Percentiles rank a stretch among this genome's conserved stretches.
Evolutionary conservation across 2,329 filamentous ascomycete genomes (phyloP).

Genomic region (Botrytis hyacinthi): DNA sequence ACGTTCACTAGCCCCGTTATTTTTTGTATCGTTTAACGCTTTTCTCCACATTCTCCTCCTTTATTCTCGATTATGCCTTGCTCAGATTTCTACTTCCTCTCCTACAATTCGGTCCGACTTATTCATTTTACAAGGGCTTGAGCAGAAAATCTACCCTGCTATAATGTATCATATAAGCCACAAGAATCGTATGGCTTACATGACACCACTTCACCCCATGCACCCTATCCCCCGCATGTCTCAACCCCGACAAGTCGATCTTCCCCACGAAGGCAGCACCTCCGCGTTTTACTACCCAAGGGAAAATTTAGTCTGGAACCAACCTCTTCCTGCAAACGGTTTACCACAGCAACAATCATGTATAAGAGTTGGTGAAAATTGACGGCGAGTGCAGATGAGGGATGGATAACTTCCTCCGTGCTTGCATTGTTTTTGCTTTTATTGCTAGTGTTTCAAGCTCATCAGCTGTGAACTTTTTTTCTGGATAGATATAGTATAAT

Average conservation of each 20-base stretch:
- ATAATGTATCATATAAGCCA: not conserved
- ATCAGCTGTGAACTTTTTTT: not conserved
- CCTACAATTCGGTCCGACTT: constrained; percentile 22
- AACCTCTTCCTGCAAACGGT: not conserved
- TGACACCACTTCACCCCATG: constrained; percentile 16
- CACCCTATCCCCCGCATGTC: constrained; percentile 21
- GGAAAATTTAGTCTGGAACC: not conserved
- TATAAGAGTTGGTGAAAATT: not conserved
- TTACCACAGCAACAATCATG: constrained; percentile 1
- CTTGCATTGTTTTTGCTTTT: not conserved
- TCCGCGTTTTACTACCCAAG: not conserved
- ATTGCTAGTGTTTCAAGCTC: not conserved
- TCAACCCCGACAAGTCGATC: constrained; percentile 16
- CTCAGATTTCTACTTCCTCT: not conserved
- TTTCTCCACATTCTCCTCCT: not conserved
- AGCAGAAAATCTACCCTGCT: constrained; percentile 8
- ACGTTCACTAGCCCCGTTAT: not conserved
- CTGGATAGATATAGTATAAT: not conserved
- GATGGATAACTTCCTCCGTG: not conserved
- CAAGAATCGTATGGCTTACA: not conserved
- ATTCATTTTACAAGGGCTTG: constrained; percentile 13
- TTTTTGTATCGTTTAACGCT: not conserved
- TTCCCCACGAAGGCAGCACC: constrained; percentile 19
- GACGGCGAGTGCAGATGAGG: not conserved
- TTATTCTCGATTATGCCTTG: not conserved